A percentile compares a stretch with the other conserved stretches of the same genome.
Conservation (phyloP, 2,329 filamentous ascomycete genomes). For the Aspergillus transmontanensis region DNA sequence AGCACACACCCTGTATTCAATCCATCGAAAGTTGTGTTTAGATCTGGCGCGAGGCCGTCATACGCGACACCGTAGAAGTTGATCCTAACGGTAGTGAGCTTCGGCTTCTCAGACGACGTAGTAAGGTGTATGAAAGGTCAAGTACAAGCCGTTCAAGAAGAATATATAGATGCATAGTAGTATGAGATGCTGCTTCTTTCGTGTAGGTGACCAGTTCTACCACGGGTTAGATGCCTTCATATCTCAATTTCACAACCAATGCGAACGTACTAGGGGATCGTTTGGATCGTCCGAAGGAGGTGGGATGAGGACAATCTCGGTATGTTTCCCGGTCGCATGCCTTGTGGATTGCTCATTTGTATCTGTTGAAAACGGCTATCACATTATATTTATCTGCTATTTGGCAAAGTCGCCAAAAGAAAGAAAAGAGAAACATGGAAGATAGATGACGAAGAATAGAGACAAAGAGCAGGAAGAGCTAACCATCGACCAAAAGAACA, state of each 20-base stretch:
- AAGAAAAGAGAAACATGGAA: neutral
- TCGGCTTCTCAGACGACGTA: neutral
- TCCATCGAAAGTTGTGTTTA: neutral
- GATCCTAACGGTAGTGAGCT: neutral
- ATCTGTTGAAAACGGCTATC: neutral
- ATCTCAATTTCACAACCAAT: neutral
- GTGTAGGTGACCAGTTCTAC: neutral
- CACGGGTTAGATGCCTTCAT: neutral
- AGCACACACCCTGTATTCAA: neutral
- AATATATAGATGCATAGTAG: neutral
- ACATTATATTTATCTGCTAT: fast-evolving
- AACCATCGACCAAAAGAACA: neutral
- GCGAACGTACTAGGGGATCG: neutral
- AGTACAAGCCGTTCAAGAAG: neutral
- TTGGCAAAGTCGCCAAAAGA: fast-evolving
- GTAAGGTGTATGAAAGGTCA: fast-evolving
- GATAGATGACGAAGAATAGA: neutral
- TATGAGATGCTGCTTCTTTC: neutral
- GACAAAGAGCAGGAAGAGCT: neutral
- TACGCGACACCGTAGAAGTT: neutral
- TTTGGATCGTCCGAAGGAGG: neutral
- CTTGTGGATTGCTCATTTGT: neutral
- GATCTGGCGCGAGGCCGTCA: neutral
- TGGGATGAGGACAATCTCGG: neutral
- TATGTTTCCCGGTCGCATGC: neutral